phyloP scores from a whole-genome alignment of 2,329 filamentous ascomycete species.

The Colletotrichum euphorbiae region DNA sequence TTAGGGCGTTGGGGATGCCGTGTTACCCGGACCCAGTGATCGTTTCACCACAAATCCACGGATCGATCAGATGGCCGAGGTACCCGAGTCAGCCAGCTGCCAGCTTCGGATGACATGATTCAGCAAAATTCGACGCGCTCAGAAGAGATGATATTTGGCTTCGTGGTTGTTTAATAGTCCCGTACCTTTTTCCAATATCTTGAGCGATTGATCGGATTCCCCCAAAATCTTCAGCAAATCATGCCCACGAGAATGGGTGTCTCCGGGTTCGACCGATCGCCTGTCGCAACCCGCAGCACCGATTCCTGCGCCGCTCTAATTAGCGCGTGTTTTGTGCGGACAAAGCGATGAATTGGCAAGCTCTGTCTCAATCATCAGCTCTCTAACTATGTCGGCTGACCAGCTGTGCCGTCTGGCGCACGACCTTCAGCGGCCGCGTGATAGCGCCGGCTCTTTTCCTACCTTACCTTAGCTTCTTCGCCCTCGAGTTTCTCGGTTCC shows the following conservation, averaged over 20 bases:
- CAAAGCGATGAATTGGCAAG: constrained; percentile 1
- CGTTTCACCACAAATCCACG: constrained; percentile 9
- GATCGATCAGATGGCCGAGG: neutral
- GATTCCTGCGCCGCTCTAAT: constrained; percentile 11
- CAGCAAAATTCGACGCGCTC: neutral
- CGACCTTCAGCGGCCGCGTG: neutral
- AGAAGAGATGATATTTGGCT: too few species aligned
- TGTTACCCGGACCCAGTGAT: constrained; percentile 12
- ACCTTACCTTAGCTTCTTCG: too few species aligned
- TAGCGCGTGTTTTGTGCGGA: neutral
- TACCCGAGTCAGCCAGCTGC: constrained; percentile 5
- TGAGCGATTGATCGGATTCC: too few species aligned
- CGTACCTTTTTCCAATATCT: too few species aligned
- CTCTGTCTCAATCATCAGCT: neutral
- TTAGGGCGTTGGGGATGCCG: constrained; percentile 5
- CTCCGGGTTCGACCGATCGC: neutral
- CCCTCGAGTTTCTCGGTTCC: neutral
- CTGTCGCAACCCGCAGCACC: neutral
- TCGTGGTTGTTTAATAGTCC: too few species aligned
- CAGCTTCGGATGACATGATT: constrained; percentile 4
- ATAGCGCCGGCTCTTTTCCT: neutral
- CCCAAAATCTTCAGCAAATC: too few species aligned
- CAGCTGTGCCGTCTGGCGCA: neutral
- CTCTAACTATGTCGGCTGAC: neutral
- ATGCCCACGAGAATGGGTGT: too few species aligned